Base-by-base conservation (phyloP, 768 basidiomycete species). In the Auriculariales sp. region DNA sequence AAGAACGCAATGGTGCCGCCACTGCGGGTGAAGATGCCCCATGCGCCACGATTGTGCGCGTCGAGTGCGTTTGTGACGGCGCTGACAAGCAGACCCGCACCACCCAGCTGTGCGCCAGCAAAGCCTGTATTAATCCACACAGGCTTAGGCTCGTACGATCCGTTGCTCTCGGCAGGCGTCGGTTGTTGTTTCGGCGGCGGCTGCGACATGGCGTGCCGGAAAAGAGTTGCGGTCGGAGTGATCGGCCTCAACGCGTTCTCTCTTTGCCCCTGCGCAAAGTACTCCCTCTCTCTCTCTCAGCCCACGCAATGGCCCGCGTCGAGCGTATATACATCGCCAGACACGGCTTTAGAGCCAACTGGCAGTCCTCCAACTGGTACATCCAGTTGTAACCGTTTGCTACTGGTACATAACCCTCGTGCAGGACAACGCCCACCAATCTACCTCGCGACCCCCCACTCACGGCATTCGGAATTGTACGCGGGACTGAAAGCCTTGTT, bases 1-100 rank as follows among this genome's bases (percentile, higher is more conserved):
- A 95, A 94, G 63, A 90, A 78, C 10, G 86, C 91, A 62, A 94
- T 89, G 3, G 91, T 88, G 29, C 85, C 79, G 51, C 91, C 91
- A 28, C 82, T 87, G 55, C 91, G 73, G 48, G 89, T 89, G 57
- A 92, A 61, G 64, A 95, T 78, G 57, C 92, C 92, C 66, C 81
- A 72, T 50, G 86, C 88, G 58, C 88, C 92, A 55, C 73, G 71
- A 33, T 77, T 74, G 66, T 89, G 91, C 55, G 68, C 73, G 36
- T 77, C 79, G 52, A 91, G 68, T 27, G 84, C 85, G 73, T 88
- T 93, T 67, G 89, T 88, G 47, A 77, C 71, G 29, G 77, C 67
- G 56, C 63, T 64, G 52, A 68, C 63, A 39, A 70, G 57, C 46
- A 69, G 55, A 4, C 70, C 70, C 10, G 69, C 67, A 44, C 61